A percentile compares a stretch with the other conserved stretches of the same genome.
Evolutionary conservation across 139 green algal genomes (phyloP).

Genomic region (Raphidocelis subcapitata): DNA sequence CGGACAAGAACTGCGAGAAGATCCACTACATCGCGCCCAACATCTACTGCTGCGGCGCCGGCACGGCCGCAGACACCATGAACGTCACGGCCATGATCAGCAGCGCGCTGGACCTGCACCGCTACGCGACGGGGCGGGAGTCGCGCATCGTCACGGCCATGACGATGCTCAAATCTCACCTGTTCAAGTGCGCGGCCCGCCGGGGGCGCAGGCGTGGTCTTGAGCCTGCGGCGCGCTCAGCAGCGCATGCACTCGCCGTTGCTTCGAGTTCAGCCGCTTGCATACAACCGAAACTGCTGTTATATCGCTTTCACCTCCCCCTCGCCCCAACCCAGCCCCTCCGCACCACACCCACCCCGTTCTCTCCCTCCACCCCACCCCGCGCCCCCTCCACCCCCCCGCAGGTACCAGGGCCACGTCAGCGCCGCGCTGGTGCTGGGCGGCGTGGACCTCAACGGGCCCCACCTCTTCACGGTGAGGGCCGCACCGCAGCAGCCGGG

Average conservation of each 20-base stretch:
- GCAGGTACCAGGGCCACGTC: conserved; percentile 95
- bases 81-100: conserved; percentile 97
- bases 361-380: too few species aligned
- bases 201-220: neutral
- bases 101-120: conserved; percentile 88
- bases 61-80: conserved; percentile 96
- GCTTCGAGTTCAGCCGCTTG: neutral
- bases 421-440: conserved; percentile 94
- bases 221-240: neutral
- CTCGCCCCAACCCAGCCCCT: too few species aligned
- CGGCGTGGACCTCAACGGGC: conserved; percentile 90
- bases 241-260: neutral
- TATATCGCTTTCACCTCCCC: too few species aligned
- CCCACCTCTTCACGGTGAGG: conserved; percentile 94
- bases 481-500: neutral
- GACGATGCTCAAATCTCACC: conserved; percentile 95
- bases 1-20: conserved; percentile 99
- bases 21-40: conserved; percentile 99
- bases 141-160: conserved; percentile 90
- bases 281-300: too few species aligned
- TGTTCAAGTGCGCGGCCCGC: conserved; percentile 77
- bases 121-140: conserved; percentile 79
- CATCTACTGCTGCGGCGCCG: conserved; percentile 98
- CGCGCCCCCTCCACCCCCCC: neutral
- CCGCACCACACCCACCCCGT: too few species aligned